Conservation (phyloP, 495 filamentous ascomycete genomes). For the Penicillium coffeae region DNA sequence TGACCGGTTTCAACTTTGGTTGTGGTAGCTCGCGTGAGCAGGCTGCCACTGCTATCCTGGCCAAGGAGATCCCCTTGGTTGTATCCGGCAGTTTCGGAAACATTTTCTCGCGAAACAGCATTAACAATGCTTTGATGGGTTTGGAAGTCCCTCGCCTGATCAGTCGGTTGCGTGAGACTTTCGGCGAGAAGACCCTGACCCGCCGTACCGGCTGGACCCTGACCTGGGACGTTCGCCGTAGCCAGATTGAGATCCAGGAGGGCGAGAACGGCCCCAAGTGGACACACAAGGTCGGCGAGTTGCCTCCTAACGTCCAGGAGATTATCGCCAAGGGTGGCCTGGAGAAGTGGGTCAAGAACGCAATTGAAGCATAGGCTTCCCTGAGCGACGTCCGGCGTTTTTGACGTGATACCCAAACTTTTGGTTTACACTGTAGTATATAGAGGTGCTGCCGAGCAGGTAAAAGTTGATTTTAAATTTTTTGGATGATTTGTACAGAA, state of each 20-base stretch:
- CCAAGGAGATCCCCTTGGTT: constrained; percentile 79
- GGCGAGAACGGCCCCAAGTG: constrained; percentile 59
- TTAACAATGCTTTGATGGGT: constrained; percentile 88
- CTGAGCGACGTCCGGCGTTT: neutral
- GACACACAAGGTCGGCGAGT: constrained; percentile 77
- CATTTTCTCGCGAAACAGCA: constrained; percentile 82
- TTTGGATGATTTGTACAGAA: neutral
- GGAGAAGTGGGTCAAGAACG: constrained; percentile 77
- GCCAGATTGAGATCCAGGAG: constrained; percentile 66
- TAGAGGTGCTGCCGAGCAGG: neutral
- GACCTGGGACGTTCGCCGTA: constrained; percentile 76
- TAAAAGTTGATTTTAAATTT: neutral
- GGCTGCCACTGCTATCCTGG: constrained; percentile 83
- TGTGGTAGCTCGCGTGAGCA: constrained; percentile 81
- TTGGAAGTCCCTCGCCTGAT: constrained; percentile 77
- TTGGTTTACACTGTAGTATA: neutral
- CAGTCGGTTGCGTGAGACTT: constrained; percentile 62
- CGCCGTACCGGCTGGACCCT: constrained; percentile 86
- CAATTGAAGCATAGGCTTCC: neutral
- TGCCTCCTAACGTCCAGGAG: constrained; percentile 86
- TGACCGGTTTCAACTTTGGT: constrained; percentile 88
- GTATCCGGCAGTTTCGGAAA: constrained; percentile 84
- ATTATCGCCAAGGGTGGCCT: constrained; percentile 74
- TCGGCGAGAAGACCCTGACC: constrained; percentile 58
- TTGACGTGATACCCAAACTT: neutral